Evolutionary conservation across 192 early-diverging fungal species (phyloP).

Genomic region (Anaeromyces robustus): DNA sequence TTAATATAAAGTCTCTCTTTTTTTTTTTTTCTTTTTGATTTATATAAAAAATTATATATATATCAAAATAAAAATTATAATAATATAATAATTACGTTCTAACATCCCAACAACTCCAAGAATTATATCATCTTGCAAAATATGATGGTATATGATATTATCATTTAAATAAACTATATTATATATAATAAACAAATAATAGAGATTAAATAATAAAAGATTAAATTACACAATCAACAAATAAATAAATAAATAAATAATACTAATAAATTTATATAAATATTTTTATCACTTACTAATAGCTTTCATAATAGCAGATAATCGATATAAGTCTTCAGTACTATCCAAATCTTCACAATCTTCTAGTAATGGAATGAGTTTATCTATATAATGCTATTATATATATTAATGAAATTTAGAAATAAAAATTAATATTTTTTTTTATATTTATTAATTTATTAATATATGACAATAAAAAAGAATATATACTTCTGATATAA

Average conservation of each 20-base stretch:
- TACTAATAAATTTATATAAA: neutral
- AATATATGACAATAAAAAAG: too few relatives aligned
- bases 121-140: conserved; percentile 65
- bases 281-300: conserved; percentile 39
- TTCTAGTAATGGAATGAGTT: conserved; percentile 42
- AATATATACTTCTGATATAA: conserved; percentile 42
- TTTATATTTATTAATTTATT: too few relatives aligned
- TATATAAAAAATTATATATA: too few relatives aligned
- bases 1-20: neutral
- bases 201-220: too few relatives aligned
- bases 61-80: too few relatives aligned
- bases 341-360: conserved; percentile 72
- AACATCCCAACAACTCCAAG: conserved; percentile 58
- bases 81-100: conserved; percentile 54
- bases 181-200: neutral
- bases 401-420: neutral
- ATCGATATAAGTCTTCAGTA: conserved; percentile 44
- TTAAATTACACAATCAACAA: too few relatives aligned
- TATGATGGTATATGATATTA: conserved; percentile 47
- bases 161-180: conserved; percentile 62
- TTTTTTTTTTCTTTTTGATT: neutral
- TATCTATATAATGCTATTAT: conserved; percentile 6
- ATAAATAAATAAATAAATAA: neutral
- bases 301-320: conserved; percentile 57
- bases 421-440: too few relatives aligned